Percentiles rank a stretch among this genome's conserved stretches.
Conservation (phyloP, 2,329 filamentous ascomycete species). For the Remersonia thermophila region DNA sequence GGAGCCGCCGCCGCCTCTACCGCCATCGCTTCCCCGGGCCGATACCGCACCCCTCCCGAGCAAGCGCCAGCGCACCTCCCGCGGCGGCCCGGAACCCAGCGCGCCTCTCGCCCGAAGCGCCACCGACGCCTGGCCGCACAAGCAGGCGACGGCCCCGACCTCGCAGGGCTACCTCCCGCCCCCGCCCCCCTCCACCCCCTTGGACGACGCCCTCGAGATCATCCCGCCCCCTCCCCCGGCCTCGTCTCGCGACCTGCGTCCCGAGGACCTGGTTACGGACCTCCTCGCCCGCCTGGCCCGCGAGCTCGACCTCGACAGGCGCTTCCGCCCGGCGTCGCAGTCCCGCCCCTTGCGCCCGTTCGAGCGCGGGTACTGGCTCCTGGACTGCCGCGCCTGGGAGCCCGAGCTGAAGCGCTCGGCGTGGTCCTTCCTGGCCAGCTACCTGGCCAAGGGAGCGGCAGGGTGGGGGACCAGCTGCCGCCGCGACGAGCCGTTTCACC, state of each 20-base stretch:
- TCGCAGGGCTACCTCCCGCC: neutral
- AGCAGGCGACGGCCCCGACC: neutral
- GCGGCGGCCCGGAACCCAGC: constrained; percentile 9
- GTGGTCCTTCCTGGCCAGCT: constrained; percentile 51
- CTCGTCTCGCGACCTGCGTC: constrained; percentile 30
- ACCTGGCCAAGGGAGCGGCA: constrained; percentile 43
- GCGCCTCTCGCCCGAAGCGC: constrained; percentile 21
- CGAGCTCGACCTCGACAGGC: constrained; percentile 37
- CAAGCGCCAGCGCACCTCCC: constrained; percentile 17
- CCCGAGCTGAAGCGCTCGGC: constrained; percentile 34
- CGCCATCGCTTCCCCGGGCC: constrained; percentile 9
- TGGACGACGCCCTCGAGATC: constrained; percentile 34
- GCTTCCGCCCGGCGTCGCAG: constrained; percentile 40
- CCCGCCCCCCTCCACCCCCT: constrained; percentile 8
- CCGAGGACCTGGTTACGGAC: constrained; percentile 42
- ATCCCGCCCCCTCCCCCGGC: constrained; percentile 41
- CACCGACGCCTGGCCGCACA: constrained; percentile 23
- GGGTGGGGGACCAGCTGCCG: constrained; percentile 57
- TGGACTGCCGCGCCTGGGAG: constrained; percentile 48
- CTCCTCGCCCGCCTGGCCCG: constrained; percentile 40
- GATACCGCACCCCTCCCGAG: constrained; percentile 24
- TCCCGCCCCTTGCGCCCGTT: constrained; percentile 39
- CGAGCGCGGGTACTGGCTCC: constrained; percentile 68
- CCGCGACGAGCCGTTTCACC: constrained; percentile 30
- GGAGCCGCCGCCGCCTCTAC: constrained; percentile 4